These are phyloP conservation scores for Heliosperma pusillum DNA, from an alignment of 148 eudicot species.

Conservation along the genomic window DNA sequence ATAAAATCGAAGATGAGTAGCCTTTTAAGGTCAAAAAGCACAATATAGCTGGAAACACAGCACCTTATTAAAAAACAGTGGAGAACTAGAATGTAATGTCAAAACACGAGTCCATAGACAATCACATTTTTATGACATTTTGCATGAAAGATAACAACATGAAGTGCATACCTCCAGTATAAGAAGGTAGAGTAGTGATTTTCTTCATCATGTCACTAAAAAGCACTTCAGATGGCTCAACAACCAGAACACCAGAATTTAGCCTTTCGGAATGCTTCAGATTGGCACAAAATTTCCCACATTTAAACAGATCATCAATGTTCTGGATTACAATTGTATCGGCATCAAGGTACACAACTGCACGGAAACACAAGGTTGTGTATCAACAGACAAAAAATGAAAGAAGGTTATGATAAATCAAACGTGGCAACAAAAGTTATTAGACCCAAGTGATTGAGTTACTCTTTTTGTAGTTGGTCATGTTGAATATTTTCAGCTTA, in stretches of 20 bases:
- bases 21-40: neutral
- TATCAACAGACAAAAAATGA: neutral
- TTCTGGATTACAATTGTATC: constrained; percentile 90
- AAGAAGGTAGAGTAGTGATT: constrained; percentile 66
- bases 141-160: neutral
- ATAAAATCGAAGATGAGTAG: neutral
- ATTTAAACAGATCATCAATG: constrained; percentile 83
- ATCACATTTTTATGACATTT: neutral
- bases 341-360: constrained; percentile 99
- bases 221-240: constrained; percentile 78
- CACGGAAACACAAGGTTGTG: constrained; percentile 16
- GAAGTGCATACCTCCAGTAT: constrained; percentile 79
- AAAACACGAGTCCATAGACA: neutral
- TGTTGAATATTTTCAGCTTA: constrained; percentile 90
- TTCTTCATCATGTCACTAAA: constrained; percentile 86
- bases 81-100: neutral
- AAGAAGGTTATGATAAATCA: neutral
- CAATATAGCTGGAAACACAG: neutral
- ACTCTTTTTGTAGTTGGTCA: constrained; percentile 89
- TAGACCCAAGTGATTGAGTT: constrained; percentile 17
- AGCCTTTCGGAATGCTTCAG: constrained; percentile 97
- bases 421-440: neutral
- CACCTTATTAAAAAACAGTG: neutral
- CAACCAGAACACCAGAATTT: constrained; percentile 97
- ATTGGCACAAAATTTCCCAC: constrained; percentile 94